Percentiles rank a stretch among this genome's conserved stretches.
Conservation (phyloP, 805 yeast species). For the Cyberlindnera saturnus region DNA sequence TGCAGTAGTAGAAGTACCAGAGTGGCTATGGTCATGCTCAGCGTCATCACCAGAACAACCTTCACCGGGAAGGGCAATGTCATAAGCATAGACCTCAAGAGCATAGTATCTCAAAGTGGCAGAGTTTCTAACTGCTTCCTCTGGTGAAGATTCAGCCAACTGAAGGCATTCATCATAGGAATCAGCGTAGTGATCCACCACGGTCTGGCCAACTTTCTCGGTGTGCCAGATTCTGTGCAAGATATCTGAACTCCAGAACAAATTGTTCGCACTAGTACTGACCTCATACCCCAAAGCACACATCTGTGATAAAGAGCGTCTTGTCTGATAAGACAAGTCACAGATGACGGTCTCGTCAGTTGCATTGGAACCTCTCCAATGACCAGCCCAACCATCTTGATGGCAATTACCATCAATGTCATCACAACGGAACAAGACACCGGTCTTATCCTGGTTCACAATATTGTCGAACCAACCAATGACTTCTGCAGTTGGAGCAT, state of each 20-base stretch:
- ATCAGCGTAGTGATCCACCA: constrained; percentile 33
- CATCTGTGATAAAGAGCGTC: constrained; percentile 26
- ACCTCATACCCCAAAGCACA: constrained; percentile 32
- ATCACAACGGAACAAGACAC: constrained; percentile 33
- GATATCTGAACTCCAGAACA: constrained; percentile 32
- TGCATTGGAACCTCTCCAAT: constrained; percentile 31
- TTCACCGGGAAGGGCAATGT: constrained; percentile 22
- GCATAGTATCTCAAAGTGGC: constrained; percentile 28
- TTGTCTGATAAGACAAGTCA: constrained; percentile 31
- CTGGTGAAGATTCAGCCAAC: constrained; percentile 26
- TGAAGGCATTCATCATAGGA: constrained; percentile 28
- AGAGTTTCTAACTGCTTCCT: constrained; percentile 31
- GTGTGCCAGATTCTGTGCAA: constrained; percentile 35
- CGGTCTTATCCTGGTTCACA: constrained; percentile 29
- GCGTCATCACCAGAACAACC: constrained; percentile 23
- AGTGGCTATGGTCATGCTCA: not conserved
- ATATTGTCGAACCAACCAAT: constrained; percentile 30
- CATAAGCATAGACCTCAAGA: constrained; percentile 27
- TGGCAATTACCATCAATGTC: constrained; percentile 33
- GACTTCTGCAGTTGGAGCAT: constrained; percentile 30
- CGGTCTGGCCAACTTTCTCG: constrained; percentile 25
- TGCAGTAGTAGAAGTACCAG: not conserved
- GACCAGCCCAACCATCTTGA: constrained; percentile 32
- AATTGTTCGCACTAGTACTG: constrained; percentile 20
- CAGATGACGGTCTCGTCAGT: constrained; percentile 36